A percentile compares a stretch with the other conserved stretches of the same genome.
These are phyloP conservation scores for Sporobolomyces roseus DNA, from an alignment of 768 basidiomycete genomes.

Conservation along the genomic window DNA sequence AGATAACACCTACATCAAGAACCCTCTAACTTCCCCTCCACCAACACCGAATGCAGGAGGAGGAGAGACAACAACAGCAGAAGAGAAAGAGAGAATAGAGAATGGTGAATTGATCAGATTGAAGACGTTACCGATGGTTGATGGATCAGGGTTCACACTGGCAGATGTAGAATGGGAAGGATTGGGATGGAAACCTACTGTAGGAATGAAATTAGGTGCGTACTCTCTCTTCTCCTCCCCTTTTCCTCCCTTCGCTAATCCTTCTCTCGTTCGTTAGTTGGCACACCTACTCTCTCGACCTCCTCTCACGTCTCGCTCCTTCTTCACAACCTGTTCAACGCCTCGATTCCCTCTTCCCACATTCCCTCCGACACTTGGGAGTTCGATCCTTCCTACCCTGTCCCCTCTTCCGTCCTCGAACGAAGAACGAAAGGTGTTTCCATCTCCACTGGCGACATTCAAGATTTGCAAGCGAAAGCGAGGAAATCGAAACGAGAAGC, in stretches of 20 bases:
- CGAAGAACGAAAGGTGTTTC: not conserved
- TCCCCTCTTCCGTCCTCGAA: conserved; percentile 26
- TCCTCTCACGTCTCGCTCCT: conserved; percentile 54
- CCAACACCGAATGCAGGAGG: not conserved
- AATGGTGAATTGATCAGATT: conserved; percentile 17
- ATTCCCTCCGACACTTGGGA: conserved; percentile 49
- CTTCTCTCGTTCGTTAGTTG: conserved; percentile 43
- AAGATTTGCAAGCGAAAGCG: not conserved
- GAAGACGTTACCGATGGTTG: conserved; percentile 45
- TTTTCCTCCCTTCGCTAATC: not conserved
- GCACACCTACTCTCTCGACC: conserved; percentile 52
- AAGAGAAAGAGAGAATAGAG: not conserved
- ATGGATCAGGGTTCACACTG: conserved; percentile 51
- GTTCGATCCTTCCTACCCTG: conserved; percentile 47
- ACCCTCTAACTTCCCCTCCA: not conserved
- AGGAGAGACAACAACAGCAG: not conserved
- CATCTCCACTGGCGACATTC: too few species aligned
- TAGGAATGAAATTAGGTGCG: conserved; percentile 50
- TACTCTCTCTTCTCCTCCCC: not conserved
- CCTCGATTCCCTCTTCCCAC: conserved; percentile 52
- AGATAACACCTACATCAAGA: not conserved
- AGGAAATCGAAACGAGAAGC: conserved; percentile 16
- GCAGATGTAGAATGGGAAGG: conserved; percentile 49
- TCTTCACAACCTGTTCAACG: conserved; percentile 53
- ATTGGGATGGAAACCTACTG: conserved; percentile 50